Conservation (phyloP, 169 alveolate species). For the Cryptosporidium viatorum region DNA sequence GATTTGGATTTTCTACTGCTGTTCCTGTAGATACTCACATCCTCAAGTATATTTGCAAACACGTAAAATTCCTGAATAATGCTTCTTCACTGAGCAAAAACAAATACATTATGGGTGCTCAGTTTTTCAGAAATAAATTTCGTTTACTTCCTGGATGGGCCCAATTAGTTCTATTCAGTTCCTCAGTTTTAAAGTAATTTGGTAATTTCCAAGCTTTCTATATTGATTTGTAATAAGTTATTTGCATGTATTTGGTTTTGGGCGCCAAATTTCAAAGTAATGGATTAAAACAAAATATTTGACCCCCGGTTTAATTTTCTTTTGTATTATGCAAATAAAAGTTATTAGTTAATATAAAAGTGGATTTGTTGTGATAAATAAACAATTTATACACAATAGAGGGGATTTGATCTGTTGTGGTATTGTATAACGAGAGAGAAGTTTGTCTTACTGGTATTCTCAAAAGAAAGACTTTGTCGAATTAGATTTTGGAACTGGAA, state of each 20-base stretch:
- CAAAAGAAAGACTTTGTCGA: background rate
- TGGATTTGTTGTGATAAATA: too few species aligned
- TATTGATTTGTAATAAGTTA: background rate
- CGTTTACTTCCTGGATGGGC: constrained; percentile 72
- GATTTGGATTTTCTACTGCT: constrained; percentile 62
- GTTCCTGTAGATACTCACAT: constrained; percentile 75
- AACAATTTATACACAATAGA: background rate
- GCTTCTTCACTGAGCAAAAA: constrained; percentile 27
- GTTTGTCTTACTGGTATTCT: background rate
- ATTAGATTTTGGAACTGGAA: background rate
- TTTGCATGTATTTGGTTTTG: constrained; percentile 7
- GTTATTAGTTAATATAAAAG: too few species aligned
- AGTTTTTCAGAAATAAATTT: constrained; percentile 40
- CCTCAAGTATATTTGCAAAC: constrained; percentile 37
- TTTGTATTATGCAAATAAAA: background rate
- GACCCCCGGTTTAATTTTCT: background rate
- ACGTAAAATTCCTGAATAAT: background rate
- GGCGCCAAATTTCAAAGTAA: background rate
- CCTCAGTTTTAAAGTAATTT: constrained; percentile 47
- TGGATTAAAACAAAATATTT: background rate
- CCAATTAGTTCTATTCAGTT: constrained; percentile 60
- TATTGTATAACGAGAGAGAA: background rate
- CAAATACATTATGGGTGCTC: constrained; percentile 15
- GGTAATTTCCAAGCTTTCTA: background rate
- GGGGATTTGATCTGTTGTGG: background rate